Evolutionary conservation across 176 grass and related monocot species (phyloP).

Genomic region (Oryza punctata): DNA sequence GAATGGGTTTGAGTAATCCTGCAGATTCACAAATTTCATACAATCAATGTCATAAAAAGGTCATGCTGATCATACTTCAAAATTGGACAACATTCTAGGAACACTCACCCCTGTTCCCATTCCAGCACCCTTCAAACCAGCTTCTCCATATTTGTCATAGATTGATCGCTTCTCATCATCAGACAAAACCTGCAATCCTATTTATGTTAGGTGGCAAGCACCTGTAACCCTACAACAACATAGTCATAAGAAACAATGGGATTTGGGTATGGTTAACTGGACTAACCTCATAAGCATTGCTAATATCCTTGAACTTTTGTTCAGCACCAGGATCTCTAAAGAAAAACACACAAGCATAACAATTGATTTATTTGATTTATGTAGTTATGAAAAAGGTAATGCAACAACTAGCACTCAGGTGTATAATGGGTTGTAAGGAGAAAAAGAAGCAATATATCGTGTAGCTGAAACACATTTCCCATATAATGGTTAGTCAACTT

Average conservation of each 20-base stretch:
- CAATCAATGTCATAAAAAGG: constrained; percentile 17
- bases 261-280: constrained; percentile 16
- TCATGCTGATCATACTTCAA: constrained; percentile 9
- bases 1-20: constrained; percentile 95
- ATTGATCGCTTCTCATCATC: constrained; percentile 94
- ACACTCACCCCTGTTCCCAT: constrained; percentile 92
- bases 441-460: not conserved
- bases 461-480: not conserved
- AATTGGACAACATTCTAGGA: constrained; percentile 21
- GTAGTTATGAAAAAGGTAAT: constrained; percentile 25
- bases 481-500: constrained; percentile 39
- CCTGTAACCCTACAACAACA: constrained; percentile 1
- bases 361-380: not conserved
- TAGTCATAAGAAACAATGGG: constrained; percentile 12
- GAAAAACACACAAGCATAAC: constrained; percentile 36
- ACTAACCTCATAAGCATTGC: constrained; percentile 96
- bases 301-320: constrained; percentile 97
- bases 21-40: constrained; percentile 34
- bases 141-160: constrained; percentile 99
- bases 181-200: constrained; percentile 62
- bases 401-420: constrained; percentile 17
- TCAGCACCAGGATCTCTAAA: constrained; percentile 91
- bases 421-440: not conserved
- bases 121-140: constrained; percentile 90
- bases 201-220: constrained; percentile 24